These are phyloP conservation scores for Brassica hybrid DNA, from an alignment of 441 rosid species.

Conservation along the genomic window DNA sequence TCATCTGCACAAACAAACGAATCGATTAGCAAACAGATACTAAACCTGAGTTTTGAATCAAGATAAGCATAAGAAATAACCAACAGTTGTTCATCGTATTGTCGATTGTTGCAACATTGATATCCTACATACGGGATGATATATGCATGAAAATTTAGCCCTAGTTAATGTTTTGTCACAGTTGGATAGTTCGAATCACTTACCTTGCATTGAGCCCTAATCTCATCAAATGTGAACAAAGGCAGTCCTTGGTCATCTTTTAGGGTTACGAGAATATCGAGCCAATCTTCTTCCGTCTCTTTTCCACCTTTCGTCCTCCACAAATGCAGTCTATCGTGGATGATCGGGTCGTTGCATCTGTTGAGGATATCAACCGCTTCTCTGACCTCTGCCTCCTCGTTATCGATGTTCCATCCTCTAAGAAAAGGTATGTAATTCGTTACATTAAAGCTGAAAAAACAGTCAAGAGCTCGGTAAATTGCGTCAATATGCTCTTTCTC, in stretches of 20 bases:
- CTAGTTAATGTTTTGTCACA: neutral
- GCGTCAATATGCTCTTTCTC: constrained; percentile 52
- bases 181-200: neutral
- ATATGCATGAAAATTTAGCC: neutral
- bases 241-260: constrained; percentile 39
- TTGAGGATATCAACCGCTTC: constrained; percentile 24
- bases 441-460: constrained; percentile 40
- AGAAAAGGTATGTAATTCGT: constrained; percentile 50
- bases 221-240: constrained; percentile 41
- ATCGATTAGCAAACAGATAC: too few species aligned
- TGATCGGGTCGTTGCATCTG: constrained; percentile 39
- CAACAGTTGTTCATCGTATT: constrained; percentile 48
- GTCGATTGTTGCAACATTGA: constrained; percentile 45
- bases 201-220: constrained; percentile 42
- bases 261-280: constrained; percentile 43
- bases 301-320: constrained; percentile 31
- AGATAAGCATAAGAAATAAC: too few species aligned
- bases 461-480: constrained; percentile 32
- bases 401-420: constrained; percentile 45
- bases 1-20: too few species aligned
- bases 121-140: constrained; percentile 34
- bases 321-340: constrained; percentile 36
- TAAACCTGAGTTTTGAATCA: too few species aligned
- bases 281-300: constrained; percentile 43
- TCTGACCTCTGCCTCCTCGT: constrained; percentile 37